phyloP scores from a whole-genome alignment of 768 basidiomycete genomes.

The Psilocybe subaeruginosa region DNA sequence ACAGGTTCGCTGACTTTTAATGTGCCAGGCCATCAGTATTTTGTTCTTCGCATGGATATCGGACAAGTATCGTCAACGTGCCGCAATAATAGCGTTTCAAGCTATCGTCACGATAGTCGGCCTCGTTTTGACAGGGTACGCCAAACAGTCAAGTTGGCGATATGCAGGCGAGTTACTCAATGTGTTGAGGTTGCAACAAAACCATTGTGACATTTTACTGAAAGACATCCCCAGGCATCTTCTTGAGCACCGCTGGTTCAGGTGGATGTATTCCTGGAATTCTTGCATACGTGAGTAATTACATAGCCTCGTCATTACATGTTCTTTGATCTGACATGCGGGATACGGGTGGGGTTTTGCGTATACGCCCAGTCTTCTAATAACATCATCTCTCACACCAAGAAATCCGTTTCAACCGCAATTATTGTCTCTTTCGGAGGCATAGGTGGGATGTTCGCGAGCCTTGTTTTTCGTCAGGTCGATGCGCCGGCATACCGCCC shows the following conservation, averaged over 20 bases:
- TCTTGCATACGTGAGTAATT: constrained; percentile 47
- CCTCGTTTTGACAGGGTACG: constrained; percentile 43
- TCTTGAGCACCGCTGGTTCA: constrained; percentile 47
- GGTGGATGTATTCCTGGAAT: constrained; percentile 49
- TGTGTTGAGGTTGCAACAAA: not conserved
- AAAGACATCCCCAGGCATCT: constrained; percentile 37
- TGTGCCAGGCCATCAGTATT: constrained; percentile 36
- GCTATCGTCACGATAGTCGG: constrained; percentile 43
- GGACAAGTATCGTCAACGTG: constrained; percentile 46
- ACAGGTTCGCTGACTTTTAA: constrained; percentile 11
- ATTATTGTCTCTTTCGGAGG: constrained; percentile 50
- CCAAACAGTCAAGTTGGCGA: constrained; percentile 35
- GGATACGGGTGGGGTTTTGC: constrained; percentile 7
- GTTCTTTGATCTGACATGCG: constrained; percentile 1
- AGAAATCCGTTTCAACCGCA: constrained; percentile 50
- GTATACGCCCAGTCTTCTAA: constrained; percentile 42
- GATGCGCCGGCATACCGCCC: constrained; percentile 50
- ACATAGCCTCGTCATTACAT: not conserved
- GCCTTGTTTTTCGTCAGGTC: constrained; percentile 46
- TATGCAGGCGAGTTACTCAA: constrained; percentile 39
- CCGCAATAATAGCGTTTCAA: constrained; percentile 45
- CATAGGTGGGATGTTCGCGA: constrained; percentile 51
- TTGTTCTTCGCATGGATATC: constrained; percentile 50
- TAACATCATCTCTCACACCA: constrained; percentile 52
- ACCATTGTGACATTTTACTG: constrained; percentile 4